Base-by-base conservation (phyloP, 1,284 basidiomycete genomes). In the Phaffia rhodozyma region DNA sequence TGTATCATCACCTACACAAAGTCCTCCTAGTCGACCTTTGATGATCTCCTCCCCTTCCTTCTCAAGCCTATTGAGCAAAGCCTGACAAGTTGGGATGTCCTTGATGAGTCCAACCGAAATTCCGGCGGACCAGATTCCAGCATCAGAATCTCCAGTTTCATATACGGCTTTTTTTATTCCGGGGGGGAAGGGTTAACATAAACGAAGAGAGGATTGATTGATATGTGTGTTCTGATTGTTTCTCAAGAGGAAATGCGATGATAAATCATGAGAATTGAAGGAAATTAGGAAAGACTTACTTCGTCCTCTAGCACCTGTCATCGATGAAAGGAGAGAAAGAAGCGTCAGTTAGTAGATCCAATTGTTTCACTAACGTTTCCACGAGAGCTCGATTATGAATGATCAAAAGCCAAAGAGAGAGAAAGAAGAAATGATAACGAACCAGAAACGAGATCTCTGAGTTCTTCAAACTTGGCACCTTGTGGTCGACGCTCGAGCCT, bases 381-480 rank as follows among this genome's bases (percentile, higher is more conserved):
- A 5, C 32, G 18, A 20, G 1, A 16, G 18, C 21, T 43, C n/a
- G 20, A 3, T 3, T 3, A n/a, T 5, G 18, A 20, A 53, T 18
- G 18, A 18, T 18, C 11, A 27, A 20, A 32, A 20, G 9, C 52
- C 5, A 53, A 64, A 27, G 13, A 16, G 13, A 43, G 38, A 43
- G 13, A 43, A n/a, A n/a, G n/a, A n/a, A n/a, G n/a, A n/a, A n/a
- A n/a, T n/a, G 38, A 43, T 16, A 67, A 79, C 21, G 80, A 79
- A 32, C 91, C 92, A 1, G 88, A 83, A 13, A 94, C 92, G 57
- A 96, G 81, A 51, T 90, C 83, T 32, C 83, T 80, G 23, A 93
- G 70, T 38, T 97, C 91, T 71, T 89, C 84, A 70, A 97, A 96
- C 75, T 93, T 86, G 60, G 87, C 89, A 7, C 91, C 89, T 51